phyloP scores from a whole-genome alignment of 148 eudicot genomes.

The Pouteria glomerata region DNA sequence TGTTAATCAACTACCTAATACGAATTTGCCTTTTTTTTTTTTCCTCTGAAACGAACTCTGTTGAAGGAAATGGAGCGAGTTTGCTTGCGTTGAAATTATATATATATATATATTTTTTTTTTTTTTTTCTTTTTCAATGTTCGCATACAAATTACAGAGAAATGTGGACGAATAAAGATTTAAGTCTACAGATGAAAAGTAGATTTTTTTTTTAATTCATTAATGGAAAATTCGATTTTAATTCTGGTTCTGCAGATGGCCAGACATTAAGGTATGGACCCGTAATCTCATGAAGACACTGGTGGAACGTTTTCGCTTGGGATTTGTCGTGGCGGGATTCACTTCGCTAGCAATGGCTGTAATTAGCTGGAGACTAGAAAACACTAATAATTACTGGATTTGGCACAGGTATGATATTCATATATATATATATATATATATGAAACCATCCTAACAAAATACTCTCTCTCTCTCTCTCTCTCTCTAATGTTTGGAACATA shows the following conservation, averaged over 20 bases:
- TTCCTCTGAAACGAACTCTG: no score
- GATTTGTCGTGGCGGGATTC: constrained; percentile 57
- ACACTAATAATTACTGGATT: constrained; percentile 71
- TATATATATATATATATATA: no score
- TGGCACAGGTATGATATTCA: constrained; percentile 85
- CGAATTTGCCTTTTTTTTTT: no score
- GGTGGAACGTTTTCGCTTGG: constrained; percentile 66
- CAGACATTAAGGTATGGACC: constrained; percentile 35
- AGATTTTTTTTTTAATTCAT: background rate
- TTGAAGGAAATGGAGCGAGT: no score
- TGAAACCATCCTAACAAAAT: no score
- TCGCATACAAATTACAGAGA: background rate
- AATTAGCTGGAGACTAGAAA: constrained; percentile 77
- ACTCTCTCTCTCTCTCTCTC: no score
- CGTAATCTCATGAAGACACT: constrained; percentile 38
- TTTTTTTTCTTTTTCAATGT: no score
- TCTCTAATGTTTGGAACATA: background rate
- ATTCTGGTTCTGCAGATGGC: constrained; percentile 51
- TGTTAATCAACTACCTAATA: no score
- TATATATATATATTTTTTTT: no score
- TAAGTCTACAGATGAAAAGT: no score
- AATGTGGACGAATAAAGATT: background rate
- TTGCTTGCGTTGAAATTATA: no score
- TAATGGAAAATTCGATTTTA: background rate
- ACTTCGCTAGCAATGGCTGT: constrained; percentile 67